These are phyloP conservation scores for Kwoniella bestiolae DNA, from an alignment of 768 basidiomycete species.

Conservation along the genomic window DNA sequence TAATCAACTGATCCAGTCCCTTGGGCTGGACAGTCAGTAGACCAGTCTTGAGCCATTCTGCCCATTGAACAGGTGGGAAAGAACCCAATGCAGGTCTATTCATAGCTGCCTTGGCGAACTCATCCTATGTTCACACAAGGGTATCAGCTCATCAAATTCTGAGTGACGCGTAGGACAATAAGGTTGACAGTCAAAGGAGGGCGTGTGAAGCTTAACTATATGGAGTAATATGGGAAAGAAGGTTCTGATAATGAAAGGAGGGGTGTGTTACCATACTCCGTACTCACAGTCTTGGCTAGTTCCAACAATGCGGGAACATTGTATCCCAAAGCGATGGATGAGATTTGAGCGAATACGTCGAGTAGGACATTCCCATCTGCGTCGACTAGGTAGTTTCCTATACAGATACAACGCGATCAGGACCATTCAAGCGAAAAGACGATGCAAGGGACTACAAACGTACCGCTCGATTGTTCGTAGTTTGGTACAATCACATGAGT, in stretches of 20 bases:
- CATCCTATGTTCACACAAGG: constrained; percentile 37
- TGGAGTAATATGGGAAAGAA: neutral
- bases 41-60: constrained; percentile 49
- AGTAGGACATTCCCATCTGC: constrained; percentile 60
- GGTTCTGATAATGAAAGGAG: constrained; percentile 3
- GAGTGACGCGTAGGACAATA: neutral
- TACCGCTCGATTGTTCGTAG: constrained; percentile 49
- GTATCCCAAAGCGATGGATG: constrained; percentile 58
- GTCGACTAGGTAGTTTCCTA: constrained; percentile 59
- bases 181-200: neutral
- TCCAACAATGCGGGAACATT: constrained; percentile 54
- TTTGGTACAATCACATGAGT: constrained; percentile 52
- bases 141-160: constrained; percentile 1
- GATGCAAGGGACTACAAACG: neutral
- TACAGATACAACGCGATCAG: neutral
- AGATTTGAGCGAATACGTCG: constrained; percentile 59
- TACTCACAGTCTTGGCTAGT: constrained; percentile 48
- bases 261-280: neutral
- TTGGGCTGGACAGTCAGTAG: constrained; percentile 58
- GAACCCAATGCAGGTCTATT: constrained; percentile 59
- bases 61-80: constrained; percentile 58
- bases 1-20: constrained; percentile 58
- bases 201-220: neutral
- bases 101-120: constrained; percentile 57
- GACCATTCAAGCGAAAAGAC: no score